Base-by-base conservation (phyloP, 2,329 filamentous ascomycete species). In the Alternaria arbusti region DNA sequence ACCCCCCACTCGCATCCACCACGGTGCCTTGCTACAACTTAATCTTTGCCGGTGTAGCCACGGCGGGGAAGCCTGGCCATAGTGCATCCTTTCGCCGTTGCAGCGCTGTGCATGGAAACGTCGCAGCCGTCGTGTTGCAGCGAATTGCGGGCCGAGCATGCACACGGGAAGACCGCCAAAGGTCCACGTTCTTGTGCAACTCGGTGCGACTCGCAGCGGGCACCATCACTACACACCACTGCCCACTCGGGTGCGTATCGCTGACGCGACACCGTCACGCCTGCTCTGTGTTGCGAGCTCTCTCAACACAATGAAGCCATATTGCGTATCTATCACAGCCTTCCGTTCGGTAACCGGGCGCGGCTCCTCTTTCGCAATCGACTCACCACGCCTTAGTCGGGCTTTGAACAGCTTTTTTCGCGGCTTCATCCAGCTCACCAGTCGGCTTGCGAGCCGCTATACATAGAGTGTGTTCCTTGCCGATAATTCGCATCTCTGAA, bases 161-260 rank as follows among this genome's bases (percentile, higher is more conserved):
- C 52, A 46, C 66, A 67, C 66, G 55, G 52, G 61, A 59, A 61
- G 36, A 62, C 46, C 13, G 17, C 61, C 68, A 68, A 68, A 65
- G 71, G 70, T 67, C 73, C 73, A 74, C 69, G 71, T 71, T 62
- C 59, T 66, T 62, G 50, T 63, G 61, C 40, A 23, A 30, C 59
- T 58, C 50, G 65, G 64, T 50, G 59, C 63, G 54, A 59, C 66
- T 61, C 59, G 57, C 67, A 64, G 70, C 64, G 69, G 64, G 65
- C 66, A 67, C 65, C 54, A 69, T 57, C 15, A 62, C 40, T 54
- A 50, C 46, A 49, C 64, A 40, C 47, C 32, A 28, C 40, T 47
- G 65, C 64, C 70, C 65, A 68, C 32, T 61, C 63, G 67, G 67
- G 57, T 74, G 69, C 20, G 20, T 20, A 20, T 20, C 20, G 20